These are phyloP conservation scores for Coemansia sp. DNA, from an alignment of 192 early-diverging fungal genomes.

Conservation along the genomic window DNA sequence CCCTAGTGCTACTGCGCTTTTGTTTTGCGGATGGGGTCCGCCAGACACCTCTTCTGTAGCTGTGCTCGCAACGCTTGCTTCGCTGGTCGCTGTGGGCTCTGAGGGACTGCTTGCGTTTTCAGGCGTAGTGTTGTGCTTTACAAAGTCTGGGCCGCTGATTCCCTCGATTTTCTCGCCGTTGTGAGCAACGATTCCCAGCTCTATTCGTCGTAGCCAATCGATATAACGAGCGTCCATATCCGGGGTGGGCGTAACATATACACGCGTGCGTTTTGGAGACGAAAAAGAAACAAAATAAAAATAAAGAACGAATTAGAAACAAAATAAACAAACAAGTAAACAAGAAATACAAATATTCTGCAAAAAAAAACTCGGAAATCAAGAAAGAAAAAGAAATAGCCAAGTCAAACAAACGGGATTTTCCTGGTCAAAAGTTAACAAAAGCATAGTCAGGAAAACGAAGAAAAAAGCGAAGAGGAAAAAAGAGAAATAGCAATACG, in stretches of 20 bases:
- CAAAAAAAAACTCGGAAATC: not conserved
- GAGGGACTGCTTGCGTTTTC: conserved; percentile 1
- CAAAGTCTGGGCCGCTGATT: not conserved
- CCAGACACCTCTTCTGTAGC: conserved; percentile 4
- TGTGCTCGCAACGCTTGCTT: not conserved
- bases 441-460: too few species aligned
- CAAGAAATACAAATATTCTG: too few species aligned
- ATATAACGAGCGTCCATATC: conserved; percentile 26
- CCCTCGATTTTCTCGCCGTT: not conserved
- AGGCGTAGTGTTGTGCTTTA: conserved; percentile 11
- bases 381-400: conserved; percentile 5
- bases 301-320: not conserved
- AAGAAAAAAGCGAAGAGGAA: not conserved
- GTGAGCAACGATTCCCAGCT: not conserved
- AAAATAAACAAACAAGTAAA: conserved; percentile 3
- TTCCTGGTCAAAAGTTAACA: too few species aligned
- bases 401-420: not conserved
- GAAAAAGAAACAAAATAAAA: not conserved
- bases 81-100: not conserved
- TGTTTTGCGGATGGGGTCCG: not conserved
- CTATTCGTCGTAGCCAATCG: conserved; percentile 32
- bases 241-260: conserved; percentile 16
- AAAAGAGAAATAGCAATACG: not conserved
- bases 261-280: conserved; percentile 4
- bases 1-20: not conserved